Evolutionary conservation across 2,329 filamentous ascomycete genomes (phyloP).

Genomic region (Hortaea sp.): DNA sequence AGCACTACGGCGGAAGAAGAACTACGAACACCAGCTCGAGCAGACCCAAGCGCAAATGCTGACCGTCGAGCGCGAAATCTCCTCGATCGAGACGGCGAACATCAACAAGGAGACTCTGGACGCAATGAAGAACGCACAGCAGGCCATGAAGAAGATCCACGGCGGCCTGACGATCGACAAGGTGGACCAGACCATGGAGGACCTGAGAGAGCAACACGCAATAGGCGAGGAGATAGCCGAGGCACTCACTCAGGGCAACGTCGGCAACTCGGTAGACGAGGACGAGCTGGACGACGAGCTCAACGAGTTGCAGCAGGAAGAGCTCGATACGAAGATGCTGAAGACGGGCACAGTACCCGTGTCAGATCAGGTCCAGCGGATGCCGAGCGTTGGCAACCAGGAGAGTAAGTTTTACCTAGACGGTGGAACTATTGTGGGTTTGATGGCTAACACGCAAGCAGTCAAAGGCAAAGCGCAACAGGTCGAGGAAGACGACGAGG

Average conservation of each 20-base stretch:
- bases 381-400: constrained; percentile 64
- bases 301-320: constrained; percentile 79
- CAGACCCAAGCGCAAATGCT: constrained; percentile 84
- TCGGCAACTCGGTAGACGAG: constrained; percentile 69
- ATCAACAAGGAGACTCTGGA: constrained; percentile 95
- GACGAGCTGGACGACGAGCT: constrained; percentile 77
- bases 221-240: constrained; percentile 87
- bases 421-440: constrained; percentile 28
- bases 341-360: constrained; percentile 79
- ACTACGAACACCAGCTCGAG: constrained; percentile 80
- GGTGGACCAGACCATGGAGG: constrained; percentile 92
- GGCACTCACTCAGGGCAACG: constrained; percentile 63
- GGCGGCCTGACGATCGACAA: constrained; percentile 84
- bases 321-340: constrained; percentile 88
- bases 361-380: constrained; percentile 61
- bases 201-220: constrained; percentile 80
- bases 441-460: constrained; percentile 12
- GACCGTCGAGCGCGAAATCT: constrained; percentile 90
- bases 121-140: constrained; percentile 83
- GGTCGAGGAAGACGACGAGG: constrained; percentile 79
- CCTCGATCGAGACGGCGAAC: constrained; percentile 93
- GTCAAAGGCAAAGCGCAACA: constrained; percentile 36
- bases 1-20: constrained; percentile 88
- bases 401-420: constrained; percentile 54
- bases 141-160: constrained; percentile 90